Evolutionary conservation across 345 rosid genomes (phyloP), one percentile per base, ranked within the genome.

Genomic region (Dipteronia sinensis): DNA sequence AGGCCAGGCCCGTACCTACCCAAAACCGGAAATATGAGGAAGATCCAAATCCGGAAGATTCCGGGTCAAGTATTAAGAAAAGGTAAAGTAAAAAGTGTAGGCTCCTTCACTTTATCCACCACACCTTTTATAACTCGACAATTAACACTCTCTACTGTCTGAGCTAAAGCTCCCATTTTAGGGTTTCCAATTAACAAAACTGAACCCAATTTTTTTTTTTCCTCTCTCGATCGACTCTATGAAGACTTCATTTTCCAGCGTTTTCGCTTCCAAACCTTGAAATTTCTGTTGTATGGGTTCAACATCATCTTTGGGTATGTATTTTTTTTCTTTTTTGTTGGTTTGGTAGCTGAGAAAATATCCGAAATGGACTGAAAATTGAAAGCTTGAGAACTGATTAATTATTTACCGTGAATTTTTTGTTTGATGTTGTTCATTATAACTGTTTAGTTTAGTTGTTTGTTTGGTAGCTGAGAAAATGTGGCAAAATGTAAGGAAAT

Each of bases 231-330:
- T 73, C 72, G 75, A 27, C 22, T 6, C 23, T 10, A n/a, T 51
- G 73, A 53, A 34, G 71, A 9, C 22, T n/a, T 49, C 67, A 62
- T 71, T 63, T 29, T 44, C 61, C 31, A 6, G 12, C 29, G 1
- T 61, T 29, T 53, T 72, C 13, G 7, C 69, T 72, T 75, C 80
- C 49, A 40, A 23, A 22, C 25, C 19, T 17, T 76, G 53, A 23
- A 46, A 25, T 58, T 77, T 42, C 22, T 78, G 62, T 63, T 70
- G 51, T 46, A 85, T 85, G 90, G 83, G 82, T 79, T 80, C 88
- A 63, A 59, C 87, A 58, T 88, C 82, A 67, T 85, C 80, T 75
- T 88, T 87, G 67, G 93, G 89, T 90, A 77, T 16, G 44, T 72
- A 78, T 67, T 69, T 65, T 59, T 47, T n/a, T 31, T 10, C 55